phyloP scores from a whole-genome alignment of 2,329 filamentous ascomycete genomes.

The Pseudogymnoascus sp. region DNA sequence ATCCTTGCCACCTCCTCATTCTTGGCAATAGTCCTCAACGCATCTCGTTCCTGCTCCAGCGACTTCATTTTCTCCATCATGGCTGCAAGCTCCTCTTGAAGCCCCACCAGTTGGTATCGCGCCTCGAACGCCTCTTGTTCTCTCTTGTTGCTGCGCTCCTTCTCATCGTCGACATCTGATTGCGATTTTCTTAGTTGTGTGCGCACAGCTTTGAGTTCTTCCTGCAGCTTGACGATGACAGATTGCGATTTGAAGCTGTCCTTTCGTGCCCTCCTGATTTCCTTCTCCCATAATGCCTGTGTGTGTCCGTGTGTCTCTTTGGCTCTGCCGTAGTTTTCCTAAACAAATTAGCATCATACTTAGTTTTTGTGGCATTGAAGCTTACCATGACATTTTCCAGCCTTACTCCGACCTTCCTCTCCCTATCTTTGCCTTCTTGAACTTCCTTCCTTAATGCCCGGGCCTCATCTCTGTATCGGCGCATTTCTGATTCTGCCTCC shows the following conservation, averaged over 20 bases:
- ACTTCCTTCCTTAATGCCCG: slow-evolving; percentile 46
- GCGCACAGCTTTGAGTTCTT: slow-evolving; percentile 59
- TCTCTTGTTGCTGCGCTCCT: slow-evolving; percentile 49
- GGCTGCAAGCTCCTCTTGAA: slow-evolving; percentile 59
- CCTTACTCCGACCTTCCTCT: slow-evolving; percentile 57
- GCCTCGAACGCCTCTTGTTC: slow-evolving; percentile 64
- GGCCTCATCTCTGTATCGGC: slow-evolving; percentile 54
- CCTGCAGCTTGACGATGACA: slow-evolving; percentile 59
- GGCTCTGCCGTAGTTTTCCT: slow-evolving; percentile 63
- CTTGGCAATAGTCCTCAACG: slow-evolving; percentile 61
- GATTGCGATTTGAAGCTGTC: slow-evolving; percentile 71
- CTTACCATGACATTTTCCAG: slow-evolving; percentile 62
- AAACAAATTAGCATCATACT: slow-evolving; percentile 23
- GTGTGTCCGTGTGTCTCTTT: slow-evolving; percentile 63
- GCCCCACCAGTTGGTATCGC: slow-evolving; percentile 54
- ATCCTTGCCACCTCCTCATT: slow-evolving; percentile 67
- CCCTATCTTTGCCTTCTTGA: slow-evolving; percentile 58
- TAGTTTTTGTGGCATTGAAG: slow-evolving; percentile 17
- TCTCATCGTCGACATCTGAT: slow-evolving; percentile 54
- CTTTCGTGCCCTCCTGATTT: slow-evolving; percentile 60
- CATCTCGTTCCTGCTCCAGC: slow-evolving; percentile 66
- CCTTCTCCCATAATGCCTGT: slow-evolving; percentile 63
- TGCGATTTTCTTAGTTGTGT: slow-evolving; percentile 46
- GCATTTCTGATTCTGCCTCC: slow-evolving; percentile 62
- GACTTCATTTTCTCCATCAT: slow-evolving; percentile 54